Evolutionary conservation across 495 filamentous ascomycete genomes (phyloP).

Genomic region (Talaromyces thailandensis): DNA sequence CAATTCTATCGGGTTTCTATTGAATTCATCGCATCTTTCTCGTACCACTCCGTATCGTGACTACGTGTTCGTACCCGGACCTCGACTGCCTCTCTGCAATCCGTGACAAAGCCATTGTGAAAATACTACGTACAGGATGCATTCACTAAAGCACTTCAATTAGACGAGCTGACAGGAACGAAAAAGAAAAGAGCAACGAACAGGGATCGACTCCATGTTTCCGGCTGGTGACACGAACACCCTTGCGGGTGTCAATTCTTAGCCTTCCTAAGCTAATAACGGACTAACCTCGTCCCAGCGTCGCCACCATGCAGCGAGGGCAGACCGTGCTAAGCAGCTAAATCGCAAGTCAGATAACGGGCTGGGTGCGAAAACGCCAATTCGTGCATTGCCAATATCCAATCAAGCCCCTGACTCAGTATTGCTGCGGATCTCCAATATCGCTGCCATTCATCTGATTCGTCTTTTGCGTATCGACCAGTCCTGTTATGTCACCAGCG

Average conservation of each 20-base stretch:
- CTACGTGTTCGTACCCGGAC: too few species aligned
- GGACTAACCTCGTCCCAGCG: not conserved
- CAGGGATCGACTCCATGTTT: not conserved
- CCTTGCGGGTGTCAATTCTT: not conserved
- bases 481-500: not conserved
- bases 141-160: not conserved
- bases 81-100: too few species aligned
- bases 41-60: not conserved
- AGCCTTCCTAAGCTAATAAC: not conserved
- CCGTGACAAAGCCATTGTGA: not conserved
- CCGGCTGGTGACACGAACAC: not conserved
- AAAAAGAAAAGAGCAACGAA: not conserved
- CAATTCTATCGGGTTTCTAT: not conserved
- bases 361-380: not conserved
- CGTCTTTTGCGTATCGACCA: not conserved
- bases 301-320: not conserved
- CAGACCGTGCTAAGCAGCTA: not conserved
- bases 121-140: not conserved
- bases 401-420: not conserved
- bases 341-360: too few species aligned
- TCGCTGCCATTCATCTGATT: not conserved
- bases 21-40: not conserved
- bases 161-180: not conserved
- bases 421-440: not conserved
- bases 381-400: not conserved